Base-by-base conservation (phyloP, 1,139 yeast genomes). In the Saccharomyces hybrid region DNA sequence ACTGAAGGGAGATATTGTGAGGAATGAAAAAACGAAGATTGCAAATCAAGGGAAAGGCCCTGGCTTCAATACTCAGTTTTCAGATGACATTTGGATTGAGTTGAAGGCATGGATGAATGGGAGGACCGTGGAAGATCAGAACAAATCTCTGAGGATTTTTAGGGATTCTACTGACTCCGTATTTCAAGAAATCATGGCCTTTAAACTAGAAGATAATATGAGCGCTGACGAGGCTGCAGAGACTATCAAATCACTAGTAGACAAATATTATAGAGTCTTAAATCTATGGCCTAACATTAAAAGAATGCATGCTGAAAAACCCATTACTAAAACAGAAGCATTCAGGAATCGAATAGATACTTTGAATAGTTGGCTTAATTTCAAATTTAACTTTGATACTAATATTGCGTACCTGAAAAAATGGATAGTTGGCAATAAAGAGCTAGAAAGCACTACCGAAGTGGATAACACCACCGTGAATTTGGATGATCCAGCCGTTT, bases 1-100 rank as follows among this genome's bases (percentile, higher is more conserved):
- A 2, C 77, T 93, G 44, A 91, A 95, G 2, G 98, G 99, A 59
- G 99, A 93, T 68, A 96, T 93, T 50, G 90, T 93, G 23, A 80
- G 85, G 46, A 86, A 95, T 9, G 99, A 93, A 68, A 93, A 91
- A 72, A 85, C 95, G 3, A 86, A 91, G 65, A 77, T 93, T 53
- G 84, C 82, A 46, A 71, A 73, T 48, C 76, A 72, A 54, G 62
- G 57, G 5, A 61, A 58, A 52, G 59, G 59, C 65, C 74, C 67
- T 62, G 80, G 72, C 69, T 72, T 64, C 74, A 81, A 66, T 53
- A 79, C 83, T 1, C 78, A 85, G 2, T 84, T 80, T 63, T 83
- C 84, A 57, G 95, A 88, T 63, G 89, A 86, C 59, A 73, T 90
- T 48, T 75, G 78, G 78, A 53, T 75, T 16, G 93, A 97, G 87